Evolutionary conservation across 2,329 filamentous ascomycete genomes (phyloP), one percentile per base, ranked within the genome.

Genomic region (Aspergillus sp.): DNA sequence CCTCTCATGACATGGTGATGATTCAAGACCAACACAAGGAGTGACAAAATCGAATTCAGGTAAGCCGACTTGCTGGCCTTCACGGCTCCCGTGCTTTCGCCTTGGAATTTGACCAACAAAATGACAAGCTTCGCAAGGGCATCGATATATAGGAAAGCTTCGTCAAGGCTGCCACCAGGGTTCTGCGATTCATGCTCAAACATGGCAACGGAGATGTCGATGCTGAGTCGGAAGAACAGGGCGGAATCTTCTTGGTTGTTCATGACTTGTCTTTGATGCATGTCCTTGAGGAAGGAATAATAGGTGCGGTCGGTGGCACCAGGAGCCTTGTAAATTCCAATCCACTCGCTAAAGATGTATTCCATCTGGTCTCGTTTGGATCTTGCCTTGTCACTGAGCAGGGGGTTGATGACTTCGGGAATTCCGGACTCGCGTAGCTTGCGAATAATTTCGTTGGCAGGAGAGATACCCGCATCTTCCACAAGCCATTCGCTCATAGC

Each of bases 271-370:
- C 80, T 79, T 44, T 83, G 77, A 56, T 91, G 85, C 59, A 97
- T 73, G 65, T 97, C 91, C 56, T 86, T 82, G 37, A 96, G 79
- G 66, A 97, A 97, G 2, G 87, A 80, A 5, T 78, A 72, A 42
- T 83, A 75, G 0, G 84, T 79, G 59, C 85, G 86, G 49, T 89
- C 85, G 4, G 85, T 83, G 4, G 85, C 81, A 53, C 84, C 82
- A n/a, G 82, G 78, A 56, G 89, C 88, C 65, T 86, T 86, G 69
- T 78, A 85, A 6, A 96, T 78, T 47, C 85, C 83, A 27, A 91
- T 80, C 93, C 93, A 98, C 69, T 98, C 93, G 35, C 91, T 90
- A 59, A 98, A 96, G 13, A 96, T 78, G 61, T 98, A 97, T 56
- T 94, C 89, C 68, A 95, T 82, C 64, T 96, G 89, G 49, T 95